Evolutionary conservation across 768 basidiomycete species (phyloP).

Genomic region (Obba rivulosa): DNA sequence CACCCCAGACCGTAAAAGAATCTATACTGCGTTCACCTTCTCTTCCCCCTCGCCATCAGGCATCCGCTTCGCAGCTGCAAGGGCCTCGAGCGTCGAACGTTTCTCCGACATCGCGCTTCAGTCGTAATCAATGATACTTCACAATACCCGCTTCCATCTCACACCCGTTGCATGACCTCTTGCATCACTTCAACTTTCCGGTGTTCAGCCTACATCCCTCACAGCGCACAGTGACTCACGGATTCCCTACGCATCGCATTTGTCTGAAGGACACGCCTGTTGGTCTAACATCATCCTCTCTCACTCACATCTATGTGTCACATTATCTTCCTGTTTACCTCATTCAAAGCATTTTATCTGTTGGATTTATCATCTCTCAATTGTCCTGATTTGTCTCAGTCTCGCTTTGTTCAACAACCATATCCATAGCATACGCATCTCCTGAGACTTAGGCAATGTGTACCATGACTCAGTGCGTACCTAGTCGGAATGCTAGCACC

Average conservation of each 20-base stretch:
- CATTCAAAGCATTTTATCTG: neutral
- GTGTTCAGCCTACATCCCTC: neutral
- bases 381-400: neutral
- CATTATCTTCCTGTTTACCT: neutral
- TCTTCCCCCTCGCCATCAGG: conserved; percentile 63
- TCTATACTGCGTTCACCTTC: conserved; percentile 76
- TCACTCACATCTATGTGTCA: neutral
- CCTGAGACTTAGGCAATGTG: too few species aligned
- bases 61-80: conserved; percentile 38
- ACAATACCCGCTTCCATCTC: neutral
- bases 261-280: neutral
- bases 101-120: conserved; percentile 13
- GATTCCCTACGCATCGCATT: too few species aligned
- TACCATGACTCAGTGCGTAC: too few species aligned
- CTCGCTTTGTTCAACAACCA: too few species aligned
- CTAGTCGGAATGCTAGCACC: too few species aligned
- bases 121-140: neutral
- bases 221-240: too few species aligned
- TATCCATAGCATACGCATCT: too few species aligned
- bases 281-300: neutral
- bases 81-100: conserved; percentile 16
- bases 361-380: neutral
- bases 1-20: conserved; percentile 69
- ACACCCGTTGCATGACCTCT: neutral
- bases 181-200: neutral